These are phyloP conservation scores for Pseudozyma sp. DNA, from an alignment of 1,284 basidiomycete species.

Conservation along the genomic window DNA sequence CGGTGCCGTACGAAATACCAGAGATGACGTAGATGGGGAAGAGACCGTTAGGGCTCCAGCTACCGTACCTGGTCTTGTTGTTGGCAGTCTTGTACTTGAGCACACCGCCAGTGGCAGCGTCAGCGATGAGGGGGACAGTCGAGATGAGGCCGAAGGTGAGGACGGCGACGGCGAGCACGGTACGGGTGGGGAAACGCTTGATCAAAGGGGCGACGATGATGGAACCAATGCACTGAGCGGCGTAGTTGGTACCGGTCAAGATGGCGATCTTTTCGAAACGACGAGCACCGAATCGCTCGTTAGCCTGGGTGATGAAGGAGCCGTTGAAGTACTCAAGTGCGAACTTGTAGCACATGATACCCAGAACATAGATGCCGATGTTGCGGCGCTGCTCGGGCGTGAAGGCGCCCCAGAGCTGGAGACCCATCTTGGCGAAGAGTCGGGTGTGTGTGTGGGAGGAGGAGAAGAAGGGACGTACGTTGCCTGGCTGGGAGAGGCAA, in stretches of 20 bases:
- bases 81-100: conserved; percentile 58
- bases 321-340: conserved; percentile 57
- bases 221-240: conserved; percentile 64
- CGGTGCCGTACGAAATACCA: conserved; percentile 69
- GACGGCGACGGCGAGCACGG: conserved; percentile 67
- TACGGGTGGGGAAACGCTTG: conserved; percentile 68
- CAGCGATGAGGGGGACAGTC: conserved; percentile 66
- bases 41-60: conserved; percentile 66
- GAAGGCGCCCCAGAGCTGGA: conserved; percentile 40
- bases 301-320: conserved; percentile 63
- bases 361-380: conserved; percentile 57
- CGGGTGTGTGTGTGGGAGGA: neutral
- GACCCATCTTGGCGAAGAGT: conserved; percentile 17
- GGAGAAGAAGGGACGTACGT: neutral
- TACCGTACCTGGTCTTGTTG: conserved; percentile 65
- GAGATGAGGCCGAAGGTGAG: conserved; percentile 67
- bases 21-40: conserved; percentile 66
- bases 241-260: conserved; percentile 65
- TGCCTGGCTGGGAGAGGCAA: neutral
- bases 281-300: conserved; percentile 58
- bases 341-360: conserved; percentile 65
- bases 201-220: conserved; percentile 68
- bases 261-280: conserved; percentile 64
- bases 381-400: conserved; percentile 57
- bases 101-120: conserved; percentile 67